Evolutionary conservation across 2,329 filamentous ascomycete species (phyloP), one percentile per base, ranked within the genome.

Genomic region (Arachnomyces sp.): DNA sequence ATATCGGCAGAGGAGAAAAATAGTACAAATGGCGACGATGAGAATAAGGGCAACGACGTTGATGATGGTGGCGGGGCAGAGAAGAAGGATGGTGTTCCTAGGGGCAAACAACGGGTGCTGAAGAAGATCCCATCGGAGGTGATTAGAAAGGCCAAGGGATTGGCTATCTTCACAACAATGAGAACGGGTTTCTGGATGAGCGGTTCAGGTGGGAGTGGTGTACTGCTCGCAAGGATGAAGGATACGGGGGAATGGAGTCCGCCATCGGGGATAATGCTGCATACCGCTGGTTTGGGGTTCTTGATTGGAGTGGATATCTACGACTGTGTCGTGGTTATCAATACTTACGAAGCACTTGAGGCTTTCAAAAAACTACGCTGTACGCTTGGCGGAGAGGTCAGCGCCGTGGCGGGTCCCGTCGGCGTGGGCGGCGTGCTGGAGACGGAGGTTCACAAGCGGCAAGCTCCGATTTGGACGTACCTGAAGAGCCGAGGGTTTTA

Each of bases 141-240:
- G 42, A 86, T 96, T 52, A 79, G 85, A 56, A 86, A 92, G 65
- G 88, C 89, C 18, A 87, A 90, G 51, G 90, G 87, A 8, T 75
- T 96, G 43, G 89, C 87, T 40, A 86, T 96, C 51, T 95, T 95
- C 67, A 95, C 89, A 1, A 94, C 87, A 21, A 94, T 95, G 87
- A 82, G 90, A 44, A 90, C 86, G 11, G 90, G 90, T 9, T 69
- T 95, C 25, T 95, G 89, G 85, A 74, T 94, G 52, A 90, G 86
- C 34, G 90, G 90, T 34, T 89, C 88, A 12, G 89, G 89, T 18
- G 90, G 90, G 30, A 90, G 86, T 42, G 90, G 90, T 37, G 77
- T 96, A 30, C 72, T 96, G 30, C 79, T 95, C 44, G 89, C 82
- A 13, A 78, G 86, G 50, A 84, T 86, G 21, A 62, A 64, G 54